Evolutionary conservation across 805 yeast genomes (phyloP), one percentile per base, ranked within the genome.

Genomic region (Ogataea methylovora): DNA sequence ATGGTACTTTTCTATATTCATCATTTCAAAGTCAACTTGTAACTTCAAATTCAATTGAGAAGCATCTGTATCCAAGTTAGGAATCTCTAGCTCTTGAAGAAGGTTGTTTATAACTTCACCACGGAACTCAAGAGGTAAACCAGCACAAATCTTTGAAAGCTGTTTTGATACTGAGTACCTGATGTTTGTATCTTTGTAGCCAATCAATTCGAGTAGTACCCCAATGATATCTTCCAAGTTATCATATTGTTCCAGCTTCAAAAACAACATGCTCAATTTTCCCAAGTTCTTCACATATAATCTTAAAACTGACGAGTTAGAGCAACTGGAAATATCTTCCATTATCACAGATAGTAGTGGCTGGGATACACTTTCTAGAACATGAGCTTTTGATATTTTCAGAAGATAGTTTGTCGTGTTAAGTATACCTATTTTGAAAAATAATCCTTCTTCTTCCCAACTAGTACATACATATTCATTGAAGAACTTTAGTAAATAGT

Each of bases 141-240:
- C 39, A 0, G 52, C 33, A 9, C 61, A 50, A 5, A 84, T 49
- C 29, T 73, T 63, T 5, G 82, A 72, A 19, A 82, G 52, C 17
- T 79, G 75, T 49, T 80, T 82, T 1, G 95, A 83, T 23, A 79
- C 60, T 1, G 75, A 61, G 41, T 78, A 79, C 34, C 96, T 58
- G 3, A 80, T 68, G 2, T 61, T 57, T 0, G 83, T 73, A 34
- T 74, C 83, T 24, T 53, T 57, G 30, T 67, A 56, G n/a, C 61
- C 60, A 36, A 76, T 54, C 27, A 65, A 58, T 4, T 54, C 43
- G 4, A 79, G 41, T 27, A 77, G 58, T 48, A 66, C 61, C 24
- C 68, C 64, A 2, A 84, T 47, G 3, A 78, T 66, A 4, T 52
- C 60, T 26, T 77, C 80, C 5, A 76, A 63, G 0, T 38, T 32